Base-by-base conservation (phyloP, 192 early-diverging fungal genomes). In the Coemansia sp. region DNA sequence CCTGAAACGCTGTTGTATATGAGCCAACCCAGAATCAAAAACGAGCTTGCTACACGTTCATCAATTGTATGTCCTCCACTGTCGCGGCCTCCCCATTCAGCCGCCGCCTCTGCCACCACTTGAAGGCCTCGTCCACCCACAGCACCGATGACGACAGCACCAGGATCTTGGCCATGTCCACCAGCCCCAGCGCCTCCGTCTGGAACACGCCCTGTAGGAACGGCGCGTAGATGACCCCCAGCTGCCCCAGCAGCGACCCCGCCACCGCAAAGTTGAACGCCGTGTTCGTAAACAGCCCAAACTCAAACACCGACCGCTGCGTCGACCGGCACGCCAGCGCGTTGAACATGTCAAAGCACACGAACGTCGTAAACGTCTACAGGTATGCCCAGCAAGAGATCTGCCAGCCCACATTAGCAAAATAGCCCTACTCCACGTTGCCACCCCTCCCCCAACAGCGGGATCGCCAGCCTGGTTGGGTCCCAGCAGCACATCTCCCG, bases 311-410 rank as follows among this genome's bases (percentile, higher is more conserved):
- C 1, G 91, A 91, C 48, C 88, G 84, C 34, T 82, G 81, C 14
- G 78, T 78, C 7, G 92, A 95, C 19, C 94, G 84, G 70, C 94
- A 98, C 9, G 89, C 77, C 32, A 94, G 66, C 8, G 90, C 85
- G 62, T 98, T 98, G 75, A 90, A 96, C 82, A 96, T 88, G 57
- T 94, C 93, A 65, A 91, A 96, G 45, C 94, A 83, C 25, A 98
- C 92, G 78, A 98, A 93, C 23, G 85, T 86, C 4, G 94, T 96
- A 56, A 98, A 98, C 1, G 94, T 95, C 89, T 90, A 77, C 12
- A 54, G 32, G n/a, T n/a, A n/a, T n/a, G n/a, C n/a, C n/a, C n/a
- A n/a, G n/a, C n/a, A n/a, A n/a, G n/a, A n/a, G n/a, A n/a, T n/a
- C n/a, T n/a, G n/a, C n/a, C n/a, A n/a, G n/a, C n/a, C n/a, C n/a